A percentile compares a stretch with the other conserved stretches of the same genome.
These are phyloP conservation scores for Bretziella fagacearum DNA, from an alignment of 2,329 filamentous ascomycete genomes.

Conservation along the genomic window DNA sequence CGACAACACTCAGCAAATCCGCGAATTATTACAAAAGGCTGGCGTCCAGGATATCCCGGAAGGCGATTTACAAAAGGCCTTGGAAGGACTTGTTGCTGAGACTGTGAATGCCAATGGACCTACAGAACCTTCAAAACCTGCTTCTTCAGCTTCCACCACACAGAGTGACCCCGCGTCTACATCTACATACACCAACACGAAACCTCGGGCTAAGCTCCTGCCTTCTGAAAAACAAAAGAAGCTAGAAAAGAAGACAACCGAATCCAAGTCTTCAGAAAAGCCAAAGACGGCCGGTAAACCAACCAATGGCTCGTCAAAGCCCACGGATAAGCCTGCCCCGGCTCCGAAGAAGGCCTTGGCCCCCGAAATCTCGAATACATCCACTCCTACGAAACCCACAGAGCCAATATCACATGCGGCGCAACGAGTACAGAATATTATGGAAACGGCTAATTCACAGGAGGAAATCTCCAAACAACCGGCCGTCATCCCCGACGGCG, in stretches of 20 bases:
- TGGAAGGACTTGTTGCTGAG: background rate
- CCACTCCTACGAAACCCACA: conserved; percentile 37
- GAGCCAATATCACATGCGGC: conserved; percentile 23
- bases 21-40: conserved; percentile 61
- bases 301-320: conserved; percentile 32
- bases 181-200: too few relatives aligned
- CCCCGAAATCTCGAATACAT: background rate
- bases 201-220: background rate
- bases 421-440: conserved; percentile 36
- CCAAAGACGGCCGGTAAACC: conserved; percentile 5
- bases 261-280: background rate
- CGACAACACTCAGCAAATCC: conserved; percentile 46
- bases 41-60: conserved; percentile 33
- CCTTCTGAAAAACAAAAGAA: background rate
- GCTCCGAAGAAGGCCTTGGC: conserved; percentile 22
- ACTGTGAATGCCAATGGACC: background rate
- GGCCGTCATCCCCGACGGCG: conserved; percentile 49
- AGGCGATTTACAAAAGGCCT: background rate
- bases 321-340: conserved; percentile 26
- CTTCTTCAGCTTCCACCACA: background rate
- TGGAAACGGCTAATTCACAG: conserved; percentile 38
- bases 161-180: background rate
- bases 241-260: background rate
- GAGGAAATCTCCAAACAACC: conserved; percentile 29
- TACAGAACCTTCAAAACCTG: background rate